Percentiles rank a stretch among this genome's conserved stretches.
phyloP scores from a whole-genome alignment of 2,329 filamentous ascomycete genomes.

The Trichoderma simmonsii region DNA sequence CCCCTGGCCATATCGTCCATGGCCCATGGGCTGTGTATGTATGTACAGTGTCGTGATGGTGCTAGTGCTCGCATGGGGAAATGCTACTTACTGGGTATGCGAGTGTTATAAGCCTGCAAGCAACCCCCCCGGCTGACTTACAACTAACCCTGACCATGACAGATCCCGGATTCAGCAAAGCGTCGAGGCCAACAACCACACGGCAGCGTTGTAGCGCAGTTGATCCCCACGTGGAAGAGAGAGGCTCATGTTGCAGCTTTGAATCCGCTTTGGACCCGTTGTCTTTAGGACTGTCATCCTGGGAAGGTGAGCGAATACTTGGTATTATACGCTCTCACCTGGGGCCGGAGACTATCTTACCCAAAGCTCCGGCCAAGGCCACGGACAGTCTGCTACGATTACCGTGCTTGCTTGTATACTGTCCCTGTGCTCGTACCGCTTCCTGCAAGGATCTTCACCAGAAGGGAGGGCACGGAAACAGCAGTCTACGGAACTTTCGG shows the following conservation, averaged over 20 bases:
- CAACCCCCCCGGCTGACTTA: background rate
- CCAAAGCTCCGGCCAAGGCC: background rate
- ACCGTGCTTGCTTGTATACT: background rate
- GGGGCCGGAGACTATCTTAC: background rate
- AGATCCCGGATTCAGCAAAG: conserved; percentile 4
- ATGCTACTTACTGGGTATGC: background rate
- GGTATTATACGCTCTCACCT: background rate
- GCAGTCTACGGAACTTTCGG: background rate
- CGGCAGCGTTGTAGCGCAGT: conserved; percentile 14
- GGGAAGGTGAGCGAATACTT: background rate
- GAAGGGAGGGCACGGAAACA: background rate
- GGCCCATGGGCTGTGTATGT: background rate
- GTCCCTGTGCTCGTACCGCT: background rate
- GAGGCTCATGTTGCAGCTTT: background rate
- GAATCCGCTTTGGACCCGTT: background rate
- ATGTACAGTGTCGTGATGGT: background rate
- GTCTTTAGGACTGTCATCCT: background rate
- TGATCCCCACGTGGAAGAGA: conserved; percentile 4
- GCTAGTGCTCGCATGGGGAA: background rate
- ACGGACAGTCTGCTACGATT: background rate
- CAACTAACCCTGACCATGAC: background rate
- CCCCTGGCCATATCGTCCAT: background rate
- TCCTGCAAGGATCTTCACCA: background rate
- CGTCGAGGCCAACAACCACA: background rate
- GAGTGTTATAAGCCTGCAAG: background rate